Evolutionary conservation across 2,329 filamentous ascomycete genomes (phyloP).

Genomic region (Colletotrichum gloeosporioides): DNA sequence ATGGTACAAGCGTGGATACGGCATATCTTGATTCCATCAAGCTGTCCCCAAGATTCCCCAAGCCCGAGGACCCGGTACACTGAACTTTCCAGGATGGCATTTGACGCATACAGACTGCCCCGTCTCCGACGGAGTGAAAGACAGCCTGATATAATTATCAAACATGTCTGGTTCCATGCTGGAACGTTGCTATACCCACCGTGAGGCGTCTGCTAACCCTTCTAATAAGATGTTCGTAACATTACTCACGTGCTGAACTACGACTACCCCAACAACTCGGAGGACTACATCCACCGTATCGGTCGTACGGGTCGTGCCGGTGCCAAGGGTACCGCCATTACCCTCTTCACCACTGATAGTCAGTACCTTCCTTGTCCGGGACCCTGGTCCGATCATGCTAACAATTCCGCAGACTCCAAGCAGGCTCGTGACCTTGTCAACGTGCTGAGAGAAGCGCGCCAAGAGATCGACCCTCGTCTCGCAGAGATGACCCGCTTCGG

Average conservation of each 20-base stretch:
- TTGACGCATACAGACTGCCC: slow-evolving; percentile 67
- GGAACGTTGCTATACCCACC: slow-evolving; percentile 65
- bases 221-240: slow-evolving; percentile 94
- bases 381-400: slow-evolving; percentile 30
- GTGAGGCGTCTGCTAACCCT: slow-evolving; percentile 77
- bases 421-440: slow-evolving; percentile 95
- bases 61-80: slow-evolving; percentile 62
- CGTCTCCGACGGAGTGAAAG: slow-evolving; percentile 61
- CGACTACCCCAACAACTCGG: slow-evolving; percentile 99
- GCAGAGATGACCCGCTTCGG: slow-evolving; percentile 95
- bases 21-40: slow-evolving; percentile 82
- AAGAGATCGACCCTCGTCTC: slow-evolving; percentile 95
- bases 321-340: slow-evolving; percentile 94
- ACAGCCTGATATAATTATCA: slow-evolving; percentile 57
- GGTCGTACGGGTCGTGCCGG: slow-evolving; percentile 96
- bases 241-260: slow-evolving; percentile 99
- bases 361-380: slow-evolving; percentile 49
- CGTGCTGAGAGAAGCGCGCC: slow-evolving; percentile 95
- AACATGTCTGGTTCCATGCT: slow-evolving; percentile 55
- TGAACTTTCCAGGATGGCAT: slow-evolving; percentile 59
- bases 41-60: slow-evolving; percentile 65
- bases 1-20: slow-evolving; percentile 80
- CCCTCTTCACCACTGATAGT: slow-evolving; percentile 99
- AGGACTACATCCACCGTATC: slow-evolving; percentile 98
- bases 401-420: slow-evolving; percentile 73